phyloP scores from a whole-genome alignment of 2,329 filamentous ascomycete genomes.

The Aureobasidium sp. region DNA sequence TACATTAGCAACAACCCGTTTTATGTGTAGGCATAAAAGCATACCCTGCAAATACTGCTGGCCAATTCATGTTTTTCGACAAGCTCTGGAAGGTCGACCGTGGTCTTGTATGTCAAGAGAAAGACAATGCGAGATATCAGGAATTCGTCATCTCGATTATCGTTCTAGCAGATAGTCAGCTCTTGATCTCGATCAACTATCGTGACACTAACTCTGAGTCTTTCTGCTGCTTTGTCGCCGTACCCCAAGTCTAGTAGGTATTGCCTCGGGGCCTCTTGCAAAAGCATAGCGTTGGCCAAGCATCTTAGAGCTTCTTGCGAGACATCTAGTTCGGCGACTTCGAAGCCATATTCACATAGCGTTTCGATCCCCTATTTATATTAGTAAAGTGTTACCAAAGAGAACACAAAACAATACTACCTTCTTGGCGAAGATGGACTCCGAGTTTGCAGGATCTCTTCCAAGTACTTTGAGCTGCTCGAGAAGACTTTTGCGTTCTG shows the following conservation, averaged over 20 bases:
- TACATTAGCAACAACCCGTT: not conserved
- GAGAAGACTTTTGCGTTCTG: conserved; percentile 54
- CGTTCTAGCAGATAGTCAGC: conserved; percentile 37
- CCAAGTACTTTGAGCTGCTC: conserved; percentile 68
- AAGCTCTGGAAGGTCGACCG: conserved; percentile 55
- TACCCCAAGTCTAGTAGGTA: conserved; percentile 63
- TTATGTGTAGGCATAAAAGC: too few species aligned
- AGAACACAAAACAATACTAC: conserved; percentile 14
- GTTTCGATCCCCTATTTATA: conserved; percentile 52
- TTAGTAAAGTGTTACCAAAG: conserved; percentile 13
- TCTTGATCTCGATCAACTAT: not conserved
- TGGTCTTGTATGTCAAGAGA: conserved; percentile 67
- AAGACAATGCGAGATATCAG: conserved; percentile 71
- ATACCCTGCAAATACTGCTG: conserved; percentile 51
- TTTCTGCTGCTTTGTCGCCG: conserved; percentile 57
- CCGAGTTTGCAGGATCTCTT: conserved; percentile 61
- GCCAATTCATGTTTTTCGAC: conserved; percentile 59
- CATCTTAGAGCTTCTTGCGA: conserved; percentile 72
- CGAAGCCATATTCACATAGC: conserved; percentile 64
- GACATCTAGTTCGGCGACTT: conserved; percentile 51
- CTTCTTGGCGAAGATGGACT: conserved; percentile 74
- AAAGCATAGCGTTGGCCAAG: conserved; percentile 73
- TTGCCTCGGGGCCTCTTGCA: conserved; percentile 60
- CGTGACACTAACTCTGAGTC: conserved; percentile 45
- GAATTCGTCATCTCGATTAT: conserved; percentile 78